These are phyloP conservation scores for Coemansia sp. DNA, from an alignment of 192 early-diverging fungal genomes.

Conservation along the genomic window DNA sequence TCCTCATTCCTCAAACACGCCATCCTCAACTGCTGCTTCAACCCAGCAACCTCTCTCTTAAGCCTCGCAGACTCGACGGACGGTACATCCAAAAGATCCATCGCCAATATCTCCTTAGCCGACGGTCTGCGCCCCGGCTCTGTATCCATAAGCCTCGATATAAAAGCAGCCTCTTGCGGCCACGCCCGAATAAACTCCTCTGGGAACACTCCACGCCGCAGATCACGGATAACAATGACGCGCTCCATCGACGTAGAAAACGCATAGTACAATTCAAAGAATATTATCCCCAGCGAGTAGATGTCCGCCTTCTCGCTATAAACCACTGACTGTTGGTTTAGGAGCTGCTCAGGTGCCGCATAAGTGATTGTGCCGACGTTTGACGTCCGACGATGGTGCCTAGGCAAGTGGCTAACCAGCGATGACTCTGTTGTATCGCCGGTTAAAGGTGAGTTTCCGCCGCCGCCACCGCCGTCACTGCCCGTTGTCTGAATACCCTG, in stretches of 20 bases:
- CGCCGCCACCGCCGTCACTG: not conserved
- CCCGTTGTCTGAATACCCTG: slow-evolving; percentile 17
- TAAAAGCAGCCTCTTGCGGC: slow-evolving; percentile 70
- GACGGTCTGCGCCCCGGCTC: slow-evolving; percentile 73
- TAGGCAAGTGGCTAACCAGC: not conserved
- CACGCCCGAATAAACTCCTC: slow-evolving; percentile 59
- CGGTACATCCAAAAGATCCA: slow-evolving; percentile 66
- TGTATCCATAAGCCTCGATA: slow-evolving; percentile 80
- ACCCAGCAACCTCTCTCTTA: slow-evolving; percentile 36
- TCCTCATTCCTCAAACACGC: slow-evolving; percentile 54
- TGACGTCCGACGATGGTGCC: slow-evolving; percentile 65
- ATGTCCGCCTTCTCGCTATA: slow-evolving; percentile 89
- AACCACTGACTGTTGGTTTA: slow-evolving; percentile 30
- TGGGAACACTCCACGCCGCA: slow-evolving; percentile 80
- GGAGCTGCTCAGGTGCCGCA: slow-evolving; percentile 68
- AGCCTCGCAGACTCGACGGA: slow-evolving; percentile 53
- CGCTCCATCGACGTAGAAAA: slow-evolving; percentile 93
- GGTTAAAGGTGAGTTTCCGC: not conserved
- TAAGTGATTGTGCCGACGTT: slow-evolving; percentile 95
- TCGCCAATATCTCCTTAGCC: slow-evolving; percentile 70
- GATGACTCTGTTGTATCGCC: slow-evolving; percentile 4
- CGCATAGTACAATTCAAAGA: slow-evolving; percentile 93
- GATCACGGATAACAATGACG: slow-evolving; percentile 64
- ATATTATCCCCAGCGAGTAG: slow-evolving; percentile 94
- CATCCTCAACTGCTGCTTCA: slow-evolving; percentile 46